Percentiles rank a stretch among this genome's conserved stretches.
Evolutionary conservation across 208 protist genomes (phyloP).

Genomic region (Trypanosomatidae sp.): DNA sequence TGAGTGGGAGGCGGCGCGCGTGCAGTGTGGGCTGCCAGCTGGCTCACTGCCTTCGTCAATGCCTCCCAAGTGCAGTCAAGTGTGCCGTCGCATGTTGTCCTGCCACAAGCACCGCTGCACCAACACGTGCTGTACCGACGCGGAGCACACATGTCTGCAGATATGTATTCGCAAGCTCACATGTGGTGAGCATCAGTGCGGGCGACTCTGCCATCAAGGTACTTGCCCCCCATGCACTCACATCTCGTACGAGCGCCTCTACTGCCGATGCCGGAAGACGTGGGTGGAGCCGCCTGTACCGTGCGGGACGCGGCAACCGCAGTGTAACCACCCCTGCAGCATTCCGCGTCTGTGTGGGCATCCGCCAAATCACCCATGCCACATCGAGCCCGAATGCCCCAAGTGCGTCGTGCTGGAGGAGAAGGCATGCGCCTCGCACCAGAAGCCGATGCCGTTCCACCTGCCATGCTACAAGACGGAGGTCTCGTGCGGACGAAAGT

Average conservation of each 20-base stretch:
- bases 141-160: slow-evolving; percentile 78
- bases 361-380: slow-evolving; percentile 79
- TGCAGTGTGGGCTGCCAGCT: slow-evolving; percentile 18
- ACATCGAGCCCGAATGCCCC: slow-evolving; percentile 69
- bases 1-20: slow-evolving; percentile 58
- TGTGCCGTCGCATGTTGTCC: slow-evolving; percentile 65
- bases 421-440: slow-evolving; percentile 84
- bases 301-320: slow-evolving; percentile 85
- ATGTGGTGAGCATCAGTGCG: slow-evolving; percentile 84
- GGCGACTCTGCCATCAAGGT: slow-evolving; percentile 83
- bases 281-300: slow-evolving; percentile 89
- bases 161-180: slow-evolving; percentile 83
- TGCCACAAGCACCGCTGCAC: slow-evolving; percentile 89
- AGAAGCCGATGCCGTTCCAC: slow-evolving; percentile 61
- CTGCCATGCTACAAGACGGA: slow-evolving; percentile 61
- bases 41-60: slow-evolving; percentile 30
- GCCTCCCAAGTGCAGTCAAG: slow-evolving; percentile 60
- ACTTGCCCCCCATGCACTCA: slow-evolving; percentile 70
- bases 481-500: slow-evolving; percentile 76
- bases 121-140: slow-evolving; percentile 78
- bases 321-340: slow-evolving; percentile 76
- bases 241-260: slow-evolving; percentile 77
- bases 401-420: slow-evolving; percentile 78
- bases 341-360: slow-evolving; percentile 86
- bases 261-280: slow-evolving; percentile 83